Base-by-base conservation (phyloP, 371 early-diverging fungal species). In the Gilbertella persicaria region DNA sequence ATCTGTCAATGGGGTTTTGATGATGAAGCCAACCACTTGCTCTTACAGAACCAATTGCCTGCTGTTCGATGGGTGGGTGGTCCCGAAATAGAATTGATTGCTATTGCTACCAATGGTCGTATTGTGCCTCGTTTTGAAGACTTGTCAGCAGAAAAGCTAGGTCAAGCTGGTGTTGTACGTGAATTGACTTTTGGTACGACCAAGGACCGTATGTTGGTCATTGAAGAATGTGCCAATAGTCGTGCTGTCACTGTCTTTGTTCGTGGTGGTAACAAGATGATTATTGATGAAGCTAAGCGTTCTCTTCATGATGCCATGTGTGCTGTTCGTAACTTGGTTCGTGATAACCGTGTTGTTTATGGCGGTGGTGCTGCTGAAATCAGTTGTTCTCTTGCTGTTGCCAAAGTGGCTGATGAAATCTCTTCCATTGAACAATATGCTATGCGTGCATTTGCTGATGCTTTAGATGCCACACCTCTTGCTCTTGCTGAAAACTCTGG, bases 1-100 rank as follows among this genome's bases (percentile, higher is more conserved):
- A 92, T 99, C 45, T 99, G 99, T 82, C 99, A 99, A 78, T 99
- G 99, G 99, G 99, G 99, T 57, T 99, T 99, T 70, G 99, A 99
- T 77, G 99, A 99, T 70, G 99, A 99, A 77, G 99, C 99, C 37
- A 99, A 99, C 80, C 99, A 99, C 69, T 78, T 99, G 71, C 80
- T 99, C 51, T 76, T 99, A 80, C 97, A 99, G 76, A 94, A 98
- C 80, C 69, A 98, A 67, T 82, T 99, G 28, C 99, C 99, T 38
- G 99, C 99, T 56, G 96, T 99, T 23, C 86, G 99, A 61, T 99
- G 99, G 99, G 99, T 99, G n/a, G 99, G 99, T 57, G 99, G 99
- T 25, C 96, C 99, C 21, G 99, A 99, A 72, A 92, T 99, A 40
- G 99, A 98, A 80, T 78, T 98, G 64, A 93, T 99, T 62, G 99